These are phyloP conservation scores for Paspalum notatum DNA, from an alignment of 176 grass and related monocot genomes.

Conservation along the genomic window DNA sequence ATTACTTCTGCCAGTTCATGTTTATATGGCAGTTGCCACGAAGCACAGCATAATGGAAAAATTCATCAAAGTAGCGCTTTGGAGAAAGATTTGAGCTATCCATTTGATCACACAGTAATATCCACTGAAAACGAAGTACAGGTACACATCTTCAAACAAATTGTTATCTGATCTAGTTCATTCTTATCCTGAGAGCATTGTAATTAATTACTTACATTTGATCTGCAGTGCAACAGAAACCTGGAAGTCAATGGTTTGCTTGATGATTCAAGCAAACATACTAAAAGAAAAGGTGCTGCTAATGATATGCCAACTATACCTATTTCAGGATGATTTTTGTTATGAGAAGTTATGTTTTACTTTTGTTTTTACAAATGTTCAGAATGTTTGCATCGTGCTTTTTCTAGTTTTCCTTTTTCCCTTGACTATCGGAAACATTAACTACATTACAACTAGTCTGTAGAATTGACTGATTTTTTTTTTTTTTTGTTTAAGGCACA, in stretches of 20 bases:
- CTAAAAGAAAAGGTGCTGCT: conserved; percentile 35
- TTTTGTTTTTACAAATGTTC: not conserved
- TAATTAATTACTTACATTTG: conserved; percentile 20
- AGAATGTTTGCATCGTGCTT: not conserved
- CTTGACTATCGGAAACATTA: not conserved
- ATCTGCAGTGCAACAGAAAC: conserved; percentile 19
- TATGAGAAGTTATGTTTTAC: not conserved
- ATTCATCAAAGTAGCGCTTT: conserved; percentile 17
- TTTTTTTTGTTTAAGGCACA: conserved; percentile 32
- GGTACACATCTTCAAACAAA: conserved; percentile 12
- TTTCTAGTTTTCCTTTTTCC: not conserved
- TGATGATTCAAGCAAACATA: conserved; percentile 9
- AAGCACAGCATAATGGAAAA: conserved; percentile 18
- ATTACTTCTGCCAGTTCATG: conserved; percentile 16
- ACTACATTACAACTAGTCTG: not conserved
- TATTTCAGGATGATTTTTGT: not conserved
- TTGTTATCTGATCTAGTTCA: not conserved
- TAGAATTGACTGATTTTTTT: conserved; percentile 17
- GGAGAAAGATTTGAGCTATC: conserved; percentile 25
- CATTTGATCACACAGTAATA: conserved; percentile 23
- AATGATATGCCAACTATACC: conserved; percentile 4
- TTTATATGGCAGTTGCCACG: conserved; percentile 28
- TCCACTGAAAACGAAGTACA: conserved; percentile 33
- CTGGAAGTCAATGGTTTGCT: not conserved
- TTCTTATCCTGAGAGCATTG: not conserved